Conservation (phyloP, 768 basidiomycete genomes). For the Leccinum fibrillosum region DNA sequence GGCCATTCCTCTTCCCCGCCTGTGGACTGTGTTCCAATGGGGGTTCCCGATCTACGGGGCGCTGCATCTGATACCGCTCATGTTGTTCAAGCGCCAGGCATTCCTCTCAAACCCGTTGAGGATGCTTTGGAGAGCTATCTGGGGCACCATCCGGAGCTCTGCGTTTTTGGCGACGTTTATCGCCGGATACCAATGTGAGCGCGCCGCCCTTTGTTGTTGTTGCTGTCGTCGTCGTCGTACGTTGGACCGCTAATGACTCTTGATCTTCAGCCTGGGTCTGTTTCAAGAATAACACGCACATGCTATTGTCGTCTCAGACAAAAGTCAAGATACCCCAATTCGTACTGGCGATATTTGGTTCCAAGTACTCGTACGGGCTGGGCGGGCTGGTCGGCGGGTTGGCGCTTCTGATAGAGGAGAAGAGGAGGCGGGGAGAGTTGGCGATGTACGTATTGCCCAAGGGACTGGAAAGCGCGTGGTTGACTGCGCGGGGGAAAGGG, state of each 20-base stretch:
- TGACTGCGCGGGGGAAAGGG: conserved; percentile 69
- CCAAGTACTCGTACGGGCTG: conserved; percentile 71
- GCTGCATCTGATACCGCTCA: conserved; percentile 81
- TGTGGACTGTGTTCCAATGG: conserved; percentile 80
- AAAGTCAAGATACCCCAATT: conserved; percentile 39
- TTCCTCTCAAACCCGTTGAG: conserved; percentile 64
- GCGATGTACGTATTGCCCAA: conserved; percentile 93
- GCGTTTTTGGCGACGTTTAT: conserved; percentile 87
- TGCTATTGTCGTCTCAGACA: conserved; percentile 40
- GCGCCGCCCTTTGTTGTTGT: neutral
- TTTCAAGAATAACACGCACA: conserved; percentile 59
- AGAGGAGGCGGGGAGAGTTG: conserved; percentile 81
- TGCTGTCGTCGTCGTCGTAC: neutral
- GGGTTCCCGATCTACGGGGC: conserved; percentile 85
- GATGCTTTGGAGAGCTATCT: conserved; percentile 60
- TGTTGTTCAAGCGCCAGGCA: conserved; percentile 72
- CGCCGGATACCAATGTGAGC: conserved; percentile 73
- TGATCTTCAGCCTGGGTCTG: conserved; percentile 54
- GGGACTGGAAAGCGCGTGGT: conserved; percentile 88
- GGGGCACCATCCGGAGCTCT: conserved; percentile 79
- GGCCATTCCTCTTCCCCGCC: conserved; percentile 49
- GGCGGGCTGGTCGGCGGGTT: conserved; percentile 73
- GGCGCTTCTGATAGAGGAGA: conserved; percentile 83
- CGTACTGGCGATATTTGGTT: conserved; percentile 55
- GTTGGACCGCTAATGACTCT: neutral